Evolutionary conservation across 306 rosid species (phyloP), one percentile per base, ranked within the genome.

Genomic region (Pterocarpus santalinus): DNA sequence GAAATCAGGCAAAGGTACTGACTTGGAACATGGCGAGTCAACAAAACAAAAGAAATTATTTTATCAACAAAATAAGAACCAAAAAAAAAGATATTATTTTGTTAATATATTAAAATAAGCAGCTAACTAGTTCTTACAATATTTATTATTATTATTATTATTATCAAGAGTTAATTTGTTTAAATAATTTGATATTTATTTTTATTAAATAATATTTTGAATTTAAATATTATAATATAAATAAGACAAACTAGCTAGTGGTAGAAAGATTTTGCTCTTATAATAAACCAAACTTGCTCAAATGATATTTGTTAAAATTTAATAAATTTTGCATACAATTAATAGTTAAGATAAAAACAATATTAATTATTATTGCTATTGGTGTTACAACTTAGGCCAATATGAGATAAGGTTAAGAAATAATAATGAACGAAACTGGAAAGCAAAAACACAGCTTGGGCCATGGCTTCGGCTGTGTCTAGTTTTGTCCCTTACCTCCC

Each of bases 391-490:
- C 17, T 61, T 44, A 55, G 65, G 56, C 9, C 7, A 6, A 51
- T 0, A 32, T 7, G 17, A 41, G 88, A 76, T 85, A 85, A 80
- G 72, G 82, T 55, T 71, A 39, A 33, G 38, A 64, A n/a, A 14
- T 5, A 33, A 2, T 41, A 81, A 4, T 3, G 49, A 32, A 5
- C 41, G 71, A 79, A 22, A n/a, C n/a, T 7, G 30, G 49, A 75
- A 39, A 69, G 66, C 8, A 53, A 4, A 72, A 46, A 46, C 10
- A 62, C 30, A 32, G n/a, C 3, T 76, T 57, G 33, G 41, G 75
- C 44, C 53, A 78, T 73, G 75, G 39, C 0, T 53, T 52, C 0
- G 60, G 74, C 55, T 32, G 30, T 63, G 72, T 72, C 64, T 55
- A 86, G 2, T 74, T 75, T 69, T 78, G 78, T 78, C 78, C 78